Percentiles rank a stretch among this genome's conserved stretches.
Evolutionary conservation across 345 rosid species (phyloP).

Genomic region (Dimocarpus longan): DNA sequence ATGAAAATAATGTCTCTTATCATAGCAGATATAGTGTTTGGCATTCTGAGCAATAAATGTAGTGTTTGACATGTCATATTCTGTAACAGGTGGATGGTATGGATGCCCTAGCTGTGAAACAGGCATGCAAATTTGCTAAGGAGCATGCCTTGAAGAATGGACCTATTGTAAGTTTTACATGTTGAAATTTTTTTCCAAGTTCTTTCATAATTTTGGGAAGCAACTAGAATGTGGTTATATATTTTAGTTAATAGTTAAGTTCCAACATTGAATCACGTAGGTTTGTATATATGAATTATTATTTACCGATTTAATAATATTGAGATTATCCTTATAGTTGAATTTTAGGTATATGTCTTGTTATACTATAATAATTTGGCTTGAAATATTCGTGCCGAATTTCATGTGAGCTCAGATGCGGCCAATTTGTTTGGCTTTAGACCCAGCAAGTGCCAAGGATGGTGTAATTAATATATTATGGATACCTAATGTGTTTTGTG

Average conservation of each 20-base stretch:
- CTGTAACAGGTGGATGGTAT: slow-evolving; percentile 86
- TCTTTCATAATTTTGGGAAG: background rate
- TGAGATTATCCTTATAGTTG: background rate
- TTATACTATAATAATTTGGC: background rate
- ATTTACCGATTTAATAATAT: background rate
- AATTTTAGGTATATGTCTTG: background rate
- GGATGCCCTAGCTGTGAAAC: slow-evolving; percentile 97
- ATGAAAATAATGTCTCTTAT: background rate
- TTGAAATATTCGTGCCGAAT: background rate
- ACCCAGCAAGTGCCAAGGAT: background rate
- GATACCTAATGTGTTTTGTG: background rate
- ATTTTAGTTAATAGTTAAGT: slow-evolving; percentile 1
- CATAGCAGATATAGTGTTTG: background rate
- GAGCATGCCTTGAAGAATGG: slow-evolving; percentile 89
- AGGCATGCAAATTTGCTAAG: slow-evolving; percentile 95
- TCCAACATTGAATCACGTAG: background rate
- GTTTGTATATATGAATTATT: background rate
- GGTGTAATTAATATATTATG: background rate
- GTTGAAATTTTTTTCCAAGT: background rate
- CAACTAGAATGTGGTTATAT: background rate
- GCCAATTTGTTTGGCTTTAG: slow-evolving; percentile 1
- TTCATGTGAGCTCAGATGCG: slow-evolving; percentile 1
- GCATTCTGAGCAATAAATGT: background rate
- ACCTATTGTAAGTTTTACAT: slow-evolving; percentile 71
- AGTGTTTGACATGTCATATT: background rate